phyloP scores from a whole-genome alignment of 257 asterid genomes.

The Penstemon eatonii region DNA sequence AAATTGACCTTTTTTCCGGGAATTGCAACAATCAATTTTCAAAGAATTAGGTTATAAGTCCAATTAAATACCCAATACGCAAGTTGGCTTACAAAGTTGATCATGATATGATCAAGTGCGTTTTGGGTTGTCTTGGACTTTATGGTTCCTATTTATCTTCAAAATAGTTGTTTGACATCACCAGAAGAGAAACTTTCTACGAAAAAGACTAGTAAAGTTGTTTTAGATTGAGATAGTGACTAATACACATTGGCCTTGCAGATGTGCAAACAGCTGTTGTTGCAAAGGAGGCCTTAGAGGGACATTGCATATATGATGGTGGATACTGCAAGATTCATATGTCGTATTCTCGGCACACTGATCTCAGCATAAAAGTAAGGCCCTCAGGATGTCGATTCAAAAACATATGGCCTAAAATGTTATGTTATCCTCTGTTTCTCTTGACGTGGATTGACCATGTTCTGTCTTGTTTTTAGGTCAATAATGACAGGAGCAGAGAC shows the following conservation, averaged over 20 bases:
- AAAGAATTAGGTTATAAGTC: too few species aligned
- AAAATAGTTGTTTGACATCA: not conserved
- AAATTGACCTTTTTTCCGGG: too few species aligned
- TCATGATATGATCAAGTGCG: too few species aligned
- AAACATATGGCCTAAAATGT: not conserved
- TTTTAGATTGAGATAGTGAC: conserved; percentile 6
- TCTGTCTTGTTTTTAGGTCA: conserved; percentile 56
- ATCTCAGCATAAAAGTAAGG: conserved; percentile 91
- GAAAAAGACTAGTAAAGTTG: not conserved
- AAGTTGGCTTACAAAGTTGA: too few species aligned
- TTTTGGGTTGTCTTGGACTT: too few species aligned
- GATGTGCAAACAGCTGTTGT: conserved; percentile 93
- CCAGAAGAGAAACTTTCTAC: not conserved
- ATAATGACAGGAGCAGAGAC: conserved; percentile 90
- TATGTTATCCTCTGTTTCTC: not conserved
- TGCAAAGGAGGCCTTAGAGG: conserved; percentile 97
- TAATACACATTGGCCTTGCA: conserved; percentile 38
- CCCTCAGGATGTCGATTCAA: not conserved
- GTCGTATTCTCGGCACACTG: conserved; percentile 94
- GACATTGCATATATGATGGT: conserved; percentile 97
- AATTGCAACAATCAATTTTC: too few species aligned
- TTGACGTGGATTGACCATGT: not conserved
- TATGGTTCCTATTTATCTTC: too few species aligned
- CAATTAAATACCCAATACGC: too few species aligned
- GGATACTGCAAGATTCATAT: conserved; percentile 98